Conservation (phyloP, 2,329 filamentous ascomycete species). For the Eutypella sp. region DNA sequence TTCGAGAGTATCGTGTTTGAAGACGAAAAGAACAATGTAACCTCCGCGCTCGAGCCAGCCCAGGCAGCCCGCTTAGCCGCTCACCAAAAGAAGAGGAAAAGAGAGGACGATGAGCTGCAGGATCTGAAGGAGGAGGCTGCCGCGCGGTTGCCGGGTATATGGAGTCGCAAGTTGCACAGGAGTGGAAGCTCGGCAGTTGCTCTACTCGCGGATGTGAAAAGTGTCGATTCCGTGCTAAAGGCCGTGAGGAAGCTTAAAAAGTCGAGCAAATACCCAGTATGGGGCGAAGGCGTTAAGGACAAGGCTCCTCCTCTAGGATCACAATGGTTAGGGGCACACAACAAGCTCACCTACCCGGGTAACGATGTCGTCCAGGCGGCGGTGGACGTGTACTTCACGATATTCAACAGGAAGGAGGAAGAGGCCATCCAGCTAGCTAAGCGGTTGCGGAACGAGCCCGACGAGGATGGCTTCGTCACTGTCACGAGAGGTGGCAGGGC, state of each 20-base stretch:
- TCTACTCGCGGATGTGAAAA: slow-evolving; percentile 76
- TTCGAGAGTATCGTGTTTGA: slow-evolving; percentile 78
- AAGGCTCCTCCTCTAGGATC: slow-evolving; percentile 55
- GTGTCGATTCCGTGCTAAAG: slow-evolving; percentile 71
- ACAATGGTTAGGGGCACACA: slow-evolving; percentile 58
- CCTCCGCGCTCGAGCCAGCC: slow-evolving; percentile 39
- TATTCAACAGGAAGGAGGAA: slow-evolving; percentile 69
- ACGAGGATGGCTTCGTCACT: slow-evolving; percentile 93
- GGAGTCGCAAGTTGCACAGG: slow-evolving; percentile 64
- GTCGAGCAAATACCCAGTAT: slow-evolving; percentile 57
- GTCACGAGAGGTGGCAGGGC: slow-evolving; percentile 73
- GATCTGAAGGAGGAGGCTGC: slow-evolving; percentile 52
- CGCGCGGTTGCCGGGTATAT: slow-evolving; percentile 62
- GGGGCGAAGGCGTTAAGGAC: slow-evolving; percentile 60
- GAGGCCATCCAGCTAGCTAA: slow-evolving; percentile 58
- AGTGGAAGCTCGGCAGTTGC: slow-evolving; percentile 79
- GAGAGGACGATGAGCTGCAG: slow-evolving; percentile 29
- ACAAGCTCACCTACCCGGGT: slow-evolving; percentile 66
- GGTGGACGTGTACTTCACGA: slow-evolving; percentile 80
- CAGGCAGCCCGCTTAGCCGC: slow-evolving; percentile 34
- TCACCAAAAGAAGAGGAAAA: slow-evolving; percentile 48
- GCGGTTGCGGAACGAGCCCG: slow-evolving; percentile 69
- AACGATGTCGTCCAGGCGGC: slow-evolving; percentile 61
- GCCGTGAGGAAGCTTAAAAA: slow-evolving; percentile 60
- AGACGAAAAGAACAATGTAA: slow-evolving; percentile 42